phyloP scores from a whole-genome alignment of 208 protist genomes.

The Crithidia sp. region DNA sequence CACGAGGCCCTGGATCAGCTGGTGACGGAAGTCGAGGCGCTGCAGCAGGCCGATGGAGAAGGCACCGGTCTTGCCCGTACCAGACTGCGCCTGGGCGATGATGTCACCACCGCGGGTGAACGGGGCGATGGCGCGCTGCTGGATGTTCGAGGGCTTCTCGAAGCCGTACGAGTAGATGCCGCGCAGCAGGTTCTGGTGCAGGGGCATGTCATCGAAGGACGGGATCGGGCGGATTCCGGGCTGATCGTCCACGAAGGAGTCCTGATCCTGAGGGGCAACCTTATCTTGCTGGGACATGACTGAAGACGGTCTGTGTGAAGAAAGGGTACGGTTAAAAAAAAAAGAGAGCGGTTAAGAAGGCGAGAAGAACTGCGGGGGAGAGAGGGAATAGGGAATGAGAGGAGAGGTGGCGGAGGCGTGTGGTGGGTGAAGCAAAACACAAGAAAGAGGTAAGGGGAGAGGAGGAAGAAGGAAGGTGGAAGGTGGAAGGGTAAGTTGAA shows the following conservation, averaged over 20 bases:
- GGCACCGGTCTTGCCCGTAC: constrained; percentile 98
- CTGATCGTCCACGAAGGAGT: constrained; percentile 91
- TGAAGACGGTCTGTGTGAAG: constrained; percentile 4
- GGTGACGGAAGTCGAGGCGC: constrained; percentile 89
- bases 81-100: constrained; percentile 98
- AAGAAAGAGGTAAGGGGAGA: background rate
- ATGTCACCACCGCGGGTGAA: constrained; percentile 85
- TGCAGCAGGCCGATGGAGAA: constrained; percentile 97
- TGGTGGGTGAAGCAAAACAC: background rate
- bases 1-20: constrained; percentile 94
- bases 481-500: too few relatives aligned
- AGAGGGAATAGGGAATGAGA: background rate
- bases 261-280: constrained; percentile 86
- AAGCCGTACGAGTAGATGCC: constrained; percentile 99
- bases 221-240: constrained; percentile 81
- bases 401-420: background rate
- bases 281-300: constrained; percentile 83
- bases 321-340: constrained; percentile 44
- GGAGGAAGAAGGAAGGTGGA: background rate
- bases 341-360: constrained; percentile 57
- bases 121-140: constrained; percentile 97
- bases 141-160: constrained; percentile 95
- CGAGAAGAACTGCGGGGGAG: constrained; percentile 29
- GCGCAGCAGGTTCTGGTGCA: constrained; percentile 78
- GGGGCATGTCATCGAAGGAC: constrained; percentile 95